These are phyloP conservation scores for Nannizzia gypsea DNA, from an alignment of 2,329 filamentous ascomycete genomes.

Conservation along the genomic window DNA sequence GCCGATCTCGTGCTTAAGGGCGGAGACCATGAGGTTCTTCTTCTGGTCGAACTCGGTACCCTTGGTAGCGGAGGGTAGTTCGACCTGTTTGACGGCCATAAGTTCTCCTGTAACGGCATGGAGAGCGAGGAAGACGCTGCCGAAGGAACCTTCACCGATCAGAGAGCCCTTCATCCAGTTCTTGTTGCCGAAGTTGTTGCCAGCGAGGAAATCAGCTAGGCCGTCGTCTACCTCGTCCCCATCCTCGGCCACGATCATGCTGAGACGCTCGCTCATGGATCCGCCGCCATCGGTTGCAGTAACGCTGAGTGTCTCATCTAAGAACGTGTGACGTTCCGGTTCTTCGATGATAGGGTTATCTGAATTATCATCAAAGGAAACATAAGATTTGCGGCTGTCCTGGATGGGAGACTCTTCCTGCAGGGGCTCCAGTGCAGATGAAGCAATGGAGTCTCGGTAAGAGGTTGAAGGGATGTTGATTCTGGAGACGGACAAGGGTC, in stretches of 20 bases:
- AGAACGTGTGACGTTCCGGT: slow-evolving; percentile 64
- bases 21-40: slow-evolving; percentile 97
- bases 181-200: slow-evolving; percentile 89
- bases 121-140: slow-evolving; percentile 85
- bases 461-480: slow-evolving; percentile 48
- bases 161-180: slow-evolving; percentile 99
- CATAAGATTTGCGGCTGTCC: slow-evolving; percentile 86
- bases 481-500: slow-evolving; percentile 50
- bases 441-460: slow-evolving; percentile 79
- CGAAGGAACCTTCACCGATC: slow-evolving; percentile 94
- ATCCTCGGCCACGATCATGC: slow-evolving; percentile 74
- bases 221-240: slow-evolving; percentile 87
- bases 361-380: slow-evolving; percentile 52
- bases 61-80: slow-evolving; percentile 70
- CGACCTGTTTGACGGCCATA: slow-evolving; percentile 96
- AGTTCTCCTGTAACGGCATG: slow-evolving; percentile 95
- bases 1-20: slow-evolving; percentile 90
- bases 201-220: slow-evolving; percentile 76
- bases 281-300: slow-evolving; percentile 49
- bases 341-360: slow-evolving; percentile 40
- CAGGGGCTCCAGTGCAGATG: slow-evolving; percentile 75
- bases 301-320: slow-evolving; percentile 66
- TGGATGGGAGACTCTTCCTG: slow-evolving; percentile 83
- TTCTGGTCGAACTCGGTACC: slow-evolving; percentile 69
- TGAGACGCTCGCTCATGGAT: slow-evolving; percentile 71